phyloP scores from a whole-genome alignment of 495 filamentous ascomycete genomes.

The Aspergillus coremiiformis region DNA sequence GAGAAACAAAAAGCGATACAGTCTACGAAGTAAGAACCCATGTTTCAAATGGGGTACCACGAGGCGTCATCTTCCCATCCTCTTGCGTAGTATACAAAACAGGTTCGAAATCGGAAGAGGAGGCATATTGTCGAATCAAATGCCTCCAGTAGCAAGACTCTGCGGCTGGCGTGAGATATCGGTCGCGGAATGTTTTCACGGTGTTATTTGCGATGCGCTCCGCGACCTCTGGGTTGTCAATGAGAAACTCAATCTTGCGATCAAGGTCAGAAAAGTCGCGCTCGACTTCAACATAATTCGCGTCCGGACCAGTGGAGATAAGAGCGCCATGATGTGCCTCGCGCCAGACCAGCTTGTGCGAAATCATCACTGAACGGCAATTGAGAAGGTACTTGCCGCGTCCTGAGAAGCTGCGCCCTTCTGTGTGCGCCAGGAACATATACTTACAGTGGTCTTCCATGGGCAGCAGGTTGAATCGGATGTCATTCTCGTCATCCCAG shows the following conservation, averaged over 20 bases:
- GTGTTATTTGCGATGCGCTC: constrained; percentile 50
- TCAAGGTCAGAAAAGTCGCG: constrained; percentile 49
- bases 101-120: constrained; percentile 37
- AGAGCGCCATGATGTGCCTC: constrained; percentile 37
- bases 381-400: constrained; percentile 53
- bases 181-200: constrained; percentile 47
- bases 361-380: constrained; percentile 51
- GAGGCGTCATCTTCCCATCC: constrained; percentile 24
- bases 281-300: constrained; percentile 54
- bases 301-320: constrained; percentile 41
- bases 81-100: constrained; percentile 20
- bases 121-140: constrained; percentile 43
- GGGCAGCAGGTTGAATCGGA: constrained; percentile 32
- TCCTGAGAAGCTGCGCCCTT: constrained; percentile 52
- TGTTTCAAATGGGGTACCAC: constrained; percentile 34
- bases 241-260: constrained; percentile 43
- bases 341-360: constrained; percentile 33
- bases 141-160: constrained; percentile 55
- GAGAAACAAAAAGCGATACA: too few relatives aligned
- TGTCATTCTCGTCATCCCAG: constrained; percentile 36
- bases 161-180: constrained; percentile 54
- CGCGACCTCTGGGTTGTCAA: constrained; percentile 42
- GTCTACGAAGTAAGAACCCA: constrained; percentile 26
- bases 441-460: constrained; percentile 56
- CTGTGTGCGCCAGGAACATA: constrained; percentile 51